phyloP scores from a whole-genome alignment of 1,139 yeast species.

The Sugiyamaella novakii region DNA sequence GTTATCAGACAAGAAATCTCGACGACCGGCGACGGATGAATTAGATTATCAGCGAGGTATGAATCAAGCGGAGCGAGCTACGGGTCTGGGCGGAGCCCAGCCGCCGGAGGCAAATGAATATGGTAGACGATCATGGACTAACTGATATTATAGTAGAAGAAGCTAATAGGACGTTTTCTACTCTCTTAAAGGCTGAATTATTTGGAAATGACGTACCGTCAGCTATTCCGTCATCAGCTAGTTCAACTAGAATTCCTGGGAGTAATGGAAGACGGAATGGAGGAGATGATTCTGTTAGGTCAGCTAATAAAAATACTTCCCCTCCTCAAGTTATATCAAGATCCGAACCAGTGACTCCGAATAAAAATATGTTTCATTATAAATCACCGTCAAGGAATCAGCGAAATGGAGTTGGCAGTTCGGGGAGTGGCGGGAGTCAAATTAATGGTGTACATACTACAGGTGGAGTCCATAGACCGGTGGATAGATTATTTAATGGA shows the following conservation, averaged over 20 bases:
- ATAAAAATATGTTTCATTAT: conserved; percentile 38
- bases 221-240: conserved; percentile 43
- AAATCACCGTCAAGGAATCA: conserved; percentile 34
- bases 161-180: conserved; percentile 84
- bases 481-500: conserved; percentile 12
- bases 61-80: background rate
- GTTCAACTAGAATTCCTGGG: conserved; percentile 13
- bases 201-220: conserved; percentile 84
- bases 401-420: conserved; percentile 12
- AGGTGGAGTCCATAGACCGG: conserved; percentile 14
- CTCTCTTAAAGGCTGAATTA: conserved; percentile 82
- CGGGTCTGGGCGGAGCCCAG: background rate
- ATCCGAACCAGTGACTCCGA: conserved; percentile 47
- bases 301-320: conserved; percentile 8
- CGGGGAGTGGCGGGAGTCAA: conserved; percentile 12
- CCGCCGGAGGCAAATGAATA: conserved; percentile 21
- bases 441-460: conserved; percentile 10
- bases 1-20: conserved; percentile 39
- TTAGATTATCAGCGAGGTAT: conserved; percentile 17
- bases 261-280: conserved; percentile 12
- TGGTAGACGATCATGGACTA: conserved; percentile 27
- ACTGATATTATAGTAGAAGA: conserved; percentile 54
- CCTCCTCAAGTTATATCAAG: conserved; percentile 37
- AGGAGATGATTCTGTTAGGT: background rate
- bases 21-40: conserved; percentile 22